Evolutionary conservation across 306 rosid species (phyloP).

Genomic region (Casuarina equisetifolia): DNA sequence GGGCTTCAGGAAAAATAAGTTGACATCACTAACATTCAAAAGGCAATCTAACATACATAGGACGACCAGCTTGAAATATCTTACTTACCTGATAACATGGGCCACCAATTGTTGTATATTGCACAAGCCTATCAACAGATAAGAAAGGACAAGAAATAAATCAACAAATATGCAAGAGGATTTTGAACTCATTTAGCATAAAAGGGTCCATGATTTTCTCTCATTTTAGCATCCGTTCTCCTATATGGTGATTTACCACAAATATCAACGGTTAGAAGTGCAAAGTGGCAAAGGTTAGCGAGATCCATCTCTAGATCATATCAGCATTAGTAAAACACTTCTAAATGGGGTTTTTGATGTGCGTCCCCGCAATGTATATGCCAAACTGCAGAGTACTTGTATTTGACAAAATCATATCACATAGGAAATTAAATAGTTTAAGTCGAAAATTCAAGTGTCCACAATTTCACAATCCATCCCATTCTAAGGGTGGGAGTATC

Average conservation of each 20-base stretch:
- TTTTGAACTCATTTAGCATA: slow-evolving; percentile 2
- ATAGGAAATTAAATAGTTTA: background rate
- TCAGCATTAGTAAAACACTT: slow-evolving; percentile 36
- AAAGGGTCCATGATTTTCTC: slow-evolving; percentile 7
- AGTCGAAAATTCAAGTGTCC: background rate
- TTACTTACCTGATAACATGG: slow-evolving; percentile 82
- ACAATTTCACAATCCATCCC: background rate
- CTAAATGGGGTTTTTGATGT: background rate
- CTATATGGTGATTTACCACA: slow-evolving; percentile 10
- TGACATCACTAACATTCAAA: slow-evolving; percentile 12
- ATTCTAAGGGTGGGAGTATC: background rate
- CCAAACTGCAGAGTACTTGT: background rate
- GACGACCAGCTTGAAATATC: slow-evolving; percentile 8
- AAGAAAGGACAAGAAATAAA: slow-evolving; percentile 16
- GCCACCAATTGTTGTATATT: slow-evolving; percentile 97
- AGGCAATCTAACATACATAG: slow-evolving; percentile 7
- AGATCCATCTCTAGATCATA: slow-evolving; percentile 8
- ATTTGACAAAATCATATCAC: background rate
- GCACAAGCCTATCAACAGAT: slow-evolving; percentile 78
- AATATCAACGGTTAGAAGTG: background rate
- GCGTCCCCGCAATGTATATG: background rate
- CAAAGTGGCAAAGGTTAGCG: background rate
- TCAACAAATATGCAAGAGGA: slow-evolving; percentile 16
- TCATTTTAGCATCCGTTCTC: slow-evolving; percentile 3
- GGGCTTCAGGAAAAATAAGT: slow-evolving; percentile 63